Conservation (phyloP, 257 asterid species). For the Fraxinus americana region DNA sequence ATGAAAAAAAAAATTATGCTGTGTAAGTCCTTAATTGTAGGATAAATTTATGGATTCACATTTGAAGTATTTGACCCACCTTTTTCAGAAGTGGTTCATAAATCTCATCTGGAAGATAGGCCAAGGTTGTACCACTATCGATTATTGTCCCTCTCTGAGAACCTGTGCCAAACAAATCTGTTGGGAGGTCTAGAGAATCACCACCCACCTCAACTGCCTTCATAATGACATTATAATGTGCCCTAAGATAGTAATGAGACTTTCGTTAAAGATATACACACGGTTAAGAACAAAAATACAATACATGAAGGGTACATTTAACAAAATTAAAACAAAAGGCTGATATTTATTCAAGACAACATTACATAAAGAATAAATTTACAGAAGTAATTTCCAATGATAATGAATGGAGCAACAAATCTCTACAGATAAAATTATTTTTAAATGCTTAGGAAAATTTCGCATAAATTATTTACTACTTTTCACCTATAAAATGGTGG, state of each 20-base stretch:
- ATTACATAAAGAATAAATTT: neutral
- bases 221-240: constrained; percentile 69
- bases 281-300: neutral
- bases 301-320: neutral
- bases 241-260: constrained; percentile 43
- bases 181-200: constrained; percentile 56
- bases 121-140: constrained; percentile 96
- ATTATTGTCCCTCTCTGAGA: constrained; percentile 66
- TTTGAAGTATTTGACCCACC: constrained; percentile 37
- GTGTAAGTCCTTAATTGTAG: constrained; percentile 11
- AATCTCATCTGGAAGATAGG: constrained; percentile 80
- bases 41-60: neutral
- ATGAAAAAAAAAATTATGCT: constrained; percentile 1
- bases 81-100: constrained; percentile 48
- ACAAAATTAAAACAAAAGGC: neutral
- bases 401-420: neutral
- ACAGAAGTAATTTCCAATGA: neutral
- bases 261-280: neutral
- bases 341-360: neutral
- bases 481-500: neutral
- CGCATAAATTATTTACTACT: neutral
- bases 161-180: constrained; percentile 47
- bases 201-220: constrained; percentile 83
- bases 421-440: neutral
- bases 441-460: neutral